Base-by-base conservation (phyloP, 169 alveolate genomes). In the Theileria parva region DNA sequence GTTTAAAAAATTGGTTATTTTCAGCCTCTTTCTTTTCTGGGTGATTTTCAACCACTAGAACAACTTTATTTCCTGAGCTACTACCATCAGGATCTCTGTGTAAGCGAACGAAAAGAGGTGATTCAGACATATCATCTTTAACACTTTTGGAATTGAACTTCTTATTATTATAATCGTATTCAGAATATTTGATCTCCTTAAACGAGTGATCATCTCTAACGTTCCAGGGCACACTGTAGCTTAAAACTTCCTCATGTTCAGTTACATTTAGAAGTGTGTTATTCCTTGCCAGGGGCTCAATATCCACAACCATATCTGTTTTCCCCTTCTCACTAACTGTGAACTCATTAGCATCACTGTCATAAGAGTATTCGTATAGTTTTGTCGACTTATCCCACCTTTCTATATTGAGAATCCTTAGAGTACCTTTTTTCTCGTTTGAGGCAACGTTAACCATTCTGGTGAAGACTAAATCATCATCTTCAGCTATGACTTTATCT, bases 161-260 rank as follows among this genome's bases (percentile, higher is more conserved):
- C 25, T 50, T 19, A 25, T 53, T 37, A 30, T 21, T 44, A 55
- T 55, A 55, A 21, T 55, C 30, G 8, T 37, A 37, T 37, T 37
- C 48, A 4, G 64, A 55, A 11, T 21, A 55, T 55, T 55, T 4
- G 3, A 55, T 55, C 27, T 11, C 28, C 19, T 17, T 37, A 64
- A 64, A 34, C 28, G 34, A 5, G 34, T 64, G 34, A 27, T 75
- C 88, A 72, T 72, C 50, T 8, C 81, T 30, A 21, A 21, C 69
- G 27, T 55, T 53, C 88, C 88, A 81, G 7, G 71, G 71, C 2
- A 81, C 74, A 17, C 50, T 21, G 85, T 28, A 81, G 34, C 64
- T 48, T 25, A 72, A 15, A 34, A 68, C 77, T 30, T 74, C 79
- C 5, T 57, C 8, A 68, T 37, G 6, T 39, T 34, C 39, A 8